phyloP scores from a whole-genome alignment of 2,329 filamentous ascomycete genomes.

The Diplocarpon mali region DNA sequence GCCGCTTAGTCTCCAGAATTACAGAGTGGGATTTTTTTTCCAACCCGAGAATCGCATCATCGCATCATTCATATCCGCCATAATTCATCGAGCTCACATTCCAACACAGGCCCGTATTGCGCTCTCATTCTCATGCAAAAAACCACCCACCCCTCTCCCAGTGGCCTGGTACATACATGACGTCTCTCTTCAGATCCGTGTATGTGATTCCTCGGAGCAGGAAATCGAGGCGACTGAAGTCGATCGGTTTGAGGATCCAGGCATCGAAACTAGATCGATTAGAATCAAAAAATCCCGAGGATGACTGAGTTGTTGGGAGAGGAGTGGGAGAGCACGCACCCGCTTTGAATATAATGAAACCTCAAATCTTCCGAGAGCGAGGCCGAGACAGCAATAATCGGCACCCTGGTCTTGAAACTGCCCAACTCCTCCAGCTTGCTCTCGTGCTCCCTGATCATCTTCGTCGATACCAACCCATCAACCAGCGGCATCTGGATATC shows the following conservation, averaged over 20 bases:
- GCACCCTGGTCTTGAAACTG: constrained; percentile 5
- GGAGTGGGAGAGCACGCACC: constrained; percentile 11
- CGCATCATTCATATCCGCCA: too few species aligned
- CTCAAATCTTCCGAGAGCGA: constrained; percentile 14
- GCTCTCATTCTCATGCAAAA: constrained; percentile 5
- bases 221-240: constrained; percentile 16
- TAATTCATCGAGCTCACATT: background rate
- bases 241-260: constrained; percentile 20
- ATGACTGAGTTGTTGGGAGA: background rate
- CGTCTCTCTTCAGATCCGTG: constrained; percentile 4
- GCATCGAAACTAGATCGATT: constrained; percentile 14
- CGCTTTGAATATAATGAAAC: constrained; percentile 18
- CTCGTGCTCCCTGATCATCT: constrained; percentile 20
- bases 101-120: background rate
- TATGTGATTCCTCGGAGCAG: constrained; percentile 14
- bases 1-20: too few species aligned
- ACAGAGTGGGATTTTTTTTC: too few species aligned
- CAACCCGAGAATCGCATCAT: too few species aligned
- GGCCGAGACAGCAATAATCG: constrained; percentile 20
- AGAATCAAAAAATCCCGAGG: background rate
- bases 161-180: constrained; percentile 12
- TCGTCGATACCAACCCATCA: constrained; percentile 14
- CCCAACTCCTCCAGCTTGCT: constrained; percentile 4
- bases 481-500: constrained; percentile 22
- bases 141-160: constrained; percentile 22